These are phyloP conservation scores for Colletotrichum tanaceti DNA, from an alignment of 2,329 filamentous ascomycete species.

Conservation along the genomic window DNA sequence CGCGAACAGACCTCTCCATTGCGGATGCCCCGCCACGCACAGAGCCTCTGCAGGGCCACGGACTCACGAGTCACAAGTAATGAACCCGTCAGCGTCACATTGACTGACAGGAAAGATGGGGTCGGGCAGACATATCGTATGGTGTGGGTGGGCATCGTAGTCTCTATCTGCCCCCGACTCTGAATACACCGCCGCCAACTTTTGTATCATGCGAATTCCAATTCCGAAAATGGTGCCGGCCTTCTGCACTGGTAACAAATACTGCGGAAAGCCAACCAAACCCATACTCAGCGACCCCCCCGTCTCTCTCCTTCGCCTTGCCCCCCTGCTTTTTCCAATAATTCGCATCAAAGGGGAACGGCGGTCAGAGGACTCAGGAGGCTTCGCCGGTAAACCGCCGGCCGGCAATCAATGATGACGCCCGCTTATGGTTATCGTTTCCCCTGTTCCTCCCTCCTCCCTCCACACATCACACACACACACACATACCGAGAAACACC, in stretches of 20 bases:
- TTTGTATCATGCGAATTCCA: background rate
- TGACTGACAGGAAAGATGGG: background rate
- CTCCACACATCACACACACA: too few relatives aligned
- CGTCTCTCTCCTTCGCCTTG: too few relatives aligned
- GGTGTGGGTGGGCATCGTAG: background rate
- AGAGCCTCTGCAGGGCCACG: background rate
- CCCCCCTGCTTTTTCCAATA: too few relatives aligned
- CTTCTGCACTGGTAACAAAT: too few relatives aligned
- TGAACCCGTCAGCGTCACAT: constrained; percentile 15
- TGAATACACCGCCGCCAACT: background rate
- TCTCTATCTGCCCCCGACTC: background rate
- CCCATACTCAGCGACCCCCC: too few relatives aligned
- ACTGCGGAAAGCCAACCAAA: constrained; percentile 10
- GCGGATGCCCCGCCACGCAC: background rate
- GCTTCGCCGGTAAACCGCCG: too few relatives aligned
- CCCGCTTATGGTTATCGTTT: constrained; percentile 1
- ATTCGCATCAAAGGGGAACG: too few relatives aligned
- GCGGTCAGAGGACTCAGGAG: too few relatives aligned
- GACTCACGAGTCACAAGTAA: background rate
- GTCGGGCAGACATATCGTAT: background rate
- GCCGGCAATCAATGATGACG: background rate
- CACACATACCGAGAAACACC: too few relatives aligned
- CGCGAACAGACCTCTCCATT: background rate
- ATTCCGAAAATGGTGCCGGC: constrained; percentile 1
- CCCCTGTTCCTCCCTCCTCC: background rate